Conservation (phyloP, 768 basidiomycete genomes). For the Gautieria morchelliformis region DNA sequence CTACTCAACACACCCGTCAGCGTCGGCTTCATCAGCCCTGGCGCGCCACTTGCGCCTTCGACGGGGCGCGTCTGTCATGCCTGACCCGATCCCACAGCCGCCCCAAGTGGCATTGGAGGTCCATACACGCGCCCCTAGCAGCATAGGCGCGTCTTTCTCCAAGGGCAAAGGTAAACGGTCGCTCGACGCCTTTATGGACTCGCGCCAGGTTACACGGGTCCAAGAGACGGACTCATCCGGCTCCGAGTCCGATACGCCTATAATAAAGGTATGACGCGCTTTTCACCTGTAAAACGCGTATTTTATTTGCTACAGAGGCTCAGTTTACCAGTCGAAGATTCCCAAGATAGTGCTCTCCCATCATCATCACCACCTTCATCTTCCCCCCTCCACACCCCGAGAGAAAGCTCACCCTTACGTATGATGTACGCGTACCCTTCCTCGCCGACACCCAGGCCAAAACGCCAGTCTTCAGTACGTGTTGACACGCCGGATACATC, state of each 20-base stretch:
- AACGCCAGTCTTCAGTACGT: not conserved
- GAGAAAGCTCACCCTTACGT: not conserved
- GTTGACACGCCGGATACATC: constrained; percentile 23
- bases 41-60: not conserved
- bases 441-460: constrained; percentile 1
- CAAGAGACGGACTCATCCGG: not conserved
- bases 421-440: not conserved
- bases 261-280: not conserved
- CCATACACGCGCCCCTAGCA: not conserved
- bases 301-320: not conserved
- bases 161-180: not conserved
- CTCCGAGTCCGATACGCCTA: constrained; percentile 4
- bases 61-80: not conserved
- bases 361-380: constrained; percentile 8
- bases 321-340: not conserved
- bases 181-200: constrained; percentile 8
- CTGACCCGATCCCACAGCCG: not conserved
- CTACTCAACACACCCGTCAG: constrained; percentile 7
- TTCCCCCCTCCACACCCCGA: constrained; percentile 4
- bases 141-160: not conserved
- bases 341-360: not conserved
- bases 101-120: not conserved
- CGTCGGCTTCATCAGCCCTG: constrained; percentile 1
- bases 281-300: not conserved
- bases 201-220: not conserved